Evolutionary conservation across 768 basidiomycete species (phyloP), one percentile per base, ranked within the genome.

Genomic region (Infundibulicybe gibba): DNA sequence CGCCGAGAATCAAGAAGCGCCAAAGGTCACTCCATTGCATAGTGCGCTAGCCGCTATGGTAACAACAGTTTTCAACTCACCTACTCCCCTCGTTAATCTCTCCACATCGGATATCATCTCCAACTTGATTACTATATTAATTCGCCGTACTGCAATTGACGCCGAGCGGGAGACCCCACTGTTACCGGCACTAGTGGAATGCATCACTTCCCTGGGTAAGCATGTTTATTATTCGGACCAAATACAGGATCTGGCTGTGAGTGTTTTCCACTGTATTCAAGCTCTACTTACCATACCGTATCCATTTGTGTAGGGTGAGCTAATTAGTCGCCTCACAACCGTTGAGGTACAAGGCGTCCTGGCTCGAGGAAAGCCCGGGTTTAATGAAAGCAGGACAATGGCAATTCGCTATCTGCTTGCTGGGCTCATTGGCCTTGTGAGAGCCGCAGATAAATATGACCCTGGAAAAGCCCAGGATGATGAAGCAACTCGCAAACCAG

Each of bases 171-270:
- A 79, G 10, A 92, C 94, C 54, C 49, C 72, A 6, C 70, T 92
- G 9, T 68, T 97, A 10, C 75, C 81, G 0, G 63, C 76, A 6
- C 61, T 94, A 43, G 85, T 94, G 6, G 74, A 82, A 45, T 87
- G 87, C 58, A 85, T 94, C 37, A 74, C 87, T 2, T 89, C 93
- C 0, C 72, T 97, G 10, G 92, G 92, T 32, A 83, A 87, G 10
- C 93, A 95, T 58, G 83, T 95, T 45, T 94, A 97, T 69, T 97
- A 97, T 60, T 87, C 91, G 33, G 94, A 97, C 63, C 94, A 97
- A 65, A 91, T 94, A 42, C 90, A 92, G 58, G 94, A 97, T 59
- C 80, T 97, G 38, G 82, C 90, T 1, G 76, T 78, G 40, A 61
- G 76, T 47, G 32, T 13, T 61, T n/a, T 40, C 19, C 15, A 38